Conservation (phyloP, 2,329 filamentous ascomycete genomes). For the Claviceps africana region DNA sequence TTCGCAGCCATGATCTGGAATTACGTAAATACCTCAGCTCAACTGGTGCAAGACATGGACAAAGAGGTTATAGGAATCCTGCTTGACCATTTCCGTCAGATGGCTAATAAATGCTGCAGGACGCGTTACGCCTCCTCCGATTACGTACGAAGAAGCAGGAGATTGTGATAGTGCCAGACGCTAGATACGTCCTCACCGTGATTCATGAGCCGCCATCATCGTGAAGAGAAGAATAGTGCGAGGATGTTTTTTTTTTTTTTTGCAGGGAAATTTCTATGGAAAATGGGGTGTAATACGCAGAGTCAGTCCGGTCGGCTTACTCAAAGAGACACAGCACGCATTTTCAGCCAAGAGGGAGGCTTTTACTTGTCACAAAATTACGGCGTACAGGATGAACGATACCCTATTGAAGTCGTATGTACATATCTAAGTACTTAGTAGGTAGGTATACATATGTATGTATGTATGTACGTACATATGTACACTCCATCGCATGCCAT, state of each 20-base stretch:
- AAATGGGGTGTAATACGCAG: neutral
- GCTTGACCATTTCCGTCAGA: neutral
- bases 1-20: slow-evolving; percentile 65
- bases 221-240: slow-evolving; percentile 19
- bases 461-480: neutral
- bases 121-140: slow-evolving; percentile 63
- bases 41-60: slow-evolving; percentile 59
- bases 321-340: neutral
- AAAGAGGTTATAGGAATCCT: slow-evolving; percentile 38
- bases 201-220: slow-evolving; percentile 69
- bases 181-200: slow-evolving; percentile 65
- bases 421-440: neutral
- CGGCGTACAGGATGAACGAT: slow-evolving; percentile 6
- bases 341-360: neutral
- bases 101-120: slow-evolving; percentile 29
- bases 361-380: neutral
- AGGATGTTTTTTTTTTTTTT: neutral
- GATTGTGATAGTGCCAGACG: slow-evolving; percentile 67
- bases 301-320: neutral
- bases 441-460: neutral
- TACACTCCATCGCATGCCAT: neutral
- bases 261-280: neutral
- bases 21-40: slow-evolving; percentile 56
- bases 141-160: slow-evolving; percentile 77
- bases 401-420: slow-evolving; percentile 1